Evolutionary conservation across 306 rosid genomes (phyloP).

Genomic region (Biancaea sappan): DNA sequence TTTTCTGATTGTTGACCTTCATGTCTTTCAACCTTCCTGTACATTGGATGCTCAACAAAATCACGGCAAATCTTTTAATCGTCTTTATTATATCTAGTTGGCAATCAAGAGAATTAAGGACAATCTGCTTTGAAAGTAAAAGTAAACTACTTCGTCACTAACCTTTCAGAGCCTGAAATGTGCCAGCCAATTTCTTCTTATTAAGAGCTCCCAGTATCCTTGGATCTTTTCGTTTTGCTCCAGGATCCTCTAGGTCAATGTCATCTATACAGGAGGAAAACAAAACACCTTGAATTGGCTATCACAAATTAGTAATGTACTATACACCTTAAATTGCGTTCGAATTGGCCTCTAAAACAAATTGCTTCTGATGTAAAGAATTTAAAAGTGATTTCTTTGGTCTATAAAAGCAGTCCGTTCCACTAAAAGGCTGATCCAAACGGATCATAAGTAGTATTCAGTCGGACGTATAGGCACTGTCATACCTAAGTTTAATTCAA

Average conservation of each 20-base stretch:
- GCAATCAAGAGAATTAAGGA: background rate
- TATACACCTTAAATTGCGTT: background rate
- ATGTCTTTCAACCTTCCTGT: slow-evolving; percentile 83
- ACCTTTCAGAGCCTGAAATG: slow-evolving; percentile 79
- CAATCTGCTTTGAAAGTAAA: background rate
- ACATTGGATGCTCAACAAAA: slow-evolving; percentile 26
- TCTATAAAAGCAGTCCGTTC: background rate
- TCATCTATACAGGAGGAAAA: slow-evolving; percentile 57
- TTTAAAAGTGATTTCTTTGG: background rate
- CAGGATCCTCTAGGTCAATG: slow-evolving; percentile 61
- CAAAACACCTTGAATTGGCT: slow-evolving; percentile 3
- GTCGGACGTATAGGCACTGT: slow-evolving; percentile 26
- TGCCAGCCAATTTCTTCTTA: slow-evolving; percentile 73
- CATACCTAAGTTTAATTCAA: slow-evolving; percentile 66
- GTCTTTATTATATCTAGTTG: slow-evolving; percentile 3
- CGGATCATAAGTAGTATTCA: background rate
- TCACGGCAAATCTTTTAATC: slow-evolving; percentile 15
- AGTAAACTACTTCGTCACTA: slow-evolving; percentile 17
- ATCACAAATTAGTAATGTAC: too few species aligned
- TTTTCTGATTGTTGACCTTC: slow-evolving; percentile 60
- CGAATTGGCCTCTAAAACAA: background rate
- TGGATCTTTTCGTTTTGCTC: slow-evolving; percentile 70
- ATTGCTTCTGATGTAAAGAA: background rate
- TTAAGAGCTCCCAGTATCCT: slow-evolving; percentile 65
- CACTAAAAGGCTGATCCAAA: background rate